Base-by-base conservation (phyloP, 2,329 filamentous ascomycete species). In the Ceratocystiopsis sp. region DNA sequence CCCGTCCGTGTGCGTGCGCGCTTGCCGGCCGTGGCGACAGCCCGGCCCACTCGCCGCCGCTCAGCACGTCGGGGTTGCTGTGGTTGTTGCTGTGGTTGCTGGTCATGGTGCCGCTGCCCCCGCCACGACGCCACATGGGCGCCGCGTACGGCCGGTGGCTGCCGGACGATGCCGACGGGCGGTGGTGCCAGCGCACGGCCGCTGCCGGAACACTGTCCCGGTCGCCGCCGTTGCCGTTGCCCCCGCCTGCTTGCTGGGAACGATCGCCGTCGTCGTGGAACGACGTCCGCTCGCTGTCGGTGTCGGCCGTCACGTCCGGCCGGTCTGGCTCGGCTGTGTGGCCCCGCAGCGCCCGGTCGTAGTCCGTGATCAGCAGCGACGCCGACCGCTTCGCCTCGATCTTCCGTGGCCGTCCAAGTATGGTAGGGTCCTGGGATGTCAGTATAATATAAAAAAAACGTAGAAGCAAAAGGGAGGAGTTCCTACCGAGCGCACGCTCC, bases 11-110 rank as follows among this genome's bases (percentile, higher is more conserved):
- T 8, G 63, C 72, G 37, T 76, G 72, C 8, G 65, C 66, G 51
- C 73, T 78, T n/a, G 70, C 72, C 17, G 75, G 75, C 35, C 75
- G 64, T 0, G 75, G 75, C 3, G 72, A 73, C 38, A 79, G 59
- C 0, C 75, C 75, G 2, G 62, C 62, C 48, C 70, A 61, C 67
- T 21, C 50, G 45, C 60, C 62, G 12, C 61, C 62, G 40, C 43
- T 43, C 8, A 42, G 59, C 56, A 44, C 49, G 56, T 48, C 44
- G 35, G 39, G 39, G 21, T 21, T 21, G 37, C 44, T 47, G 38
- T 44, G 45, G 36, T 38, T 42, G 38, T 39, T 38, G 32, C 34
- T 60, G 58, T 41, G 59, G 59, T 15, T 61, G 57, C 37, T 21
- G 21, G 4, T 21, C 4, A 4, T 21, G 21, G 4, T 21, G 21